Percentiles rank a stretch among this genome's conserved stretches.
Conservation (phyloP, 169 alveolate species). For the Theileria equi region DNA sequence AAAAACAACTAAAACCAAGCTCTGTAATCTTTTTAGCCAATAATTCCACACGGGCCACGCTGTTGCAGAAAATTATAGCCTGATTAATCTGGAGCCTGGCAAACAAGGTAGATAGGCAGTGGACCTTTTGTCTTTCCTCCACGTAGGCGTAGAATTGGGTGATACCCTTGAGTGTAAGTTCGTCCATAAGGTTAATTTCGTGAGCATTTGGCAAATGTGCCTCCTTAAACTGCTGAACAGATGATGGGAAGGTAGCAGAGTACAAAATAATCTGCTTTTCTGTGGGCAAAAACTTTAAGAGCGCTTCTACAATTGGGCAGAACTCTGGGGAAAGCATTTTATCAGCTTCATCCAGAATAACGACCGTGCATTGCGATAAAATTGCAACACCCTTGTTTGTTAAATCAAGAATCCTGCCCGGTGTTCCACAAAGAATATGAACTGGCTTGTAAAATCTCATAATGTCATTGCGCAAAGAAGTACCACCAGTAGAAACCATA, state of each 20-base stretch:
- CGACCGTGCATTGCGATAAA: conserved; percentile 85
- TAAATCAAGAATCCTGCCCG: conserved; percentile 96
- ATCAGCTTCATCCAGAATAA: conserved; percentile 98
- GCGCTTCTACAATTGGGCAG: conserved; percentile 93
- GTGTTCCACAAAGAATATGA: conserved; percentile 98
- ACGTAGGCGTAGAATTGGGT: conserved; percentile 97
- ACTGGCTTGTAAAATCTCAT: conserved; percentile 92
- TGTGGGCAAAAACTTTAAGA: conserved; percentile 88
- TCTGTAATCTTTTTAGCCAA: conserved; percentile 98
- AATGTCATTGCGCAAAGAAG: conserved; percentile 94
- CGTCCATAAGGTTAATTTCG: conserved; percentile 97
- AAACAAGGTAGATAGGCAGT: conserved; percentile 95
- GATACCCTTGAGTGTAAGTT: conserved; percentile 97
- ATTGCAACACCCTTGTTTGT: conserved; percentile 92
- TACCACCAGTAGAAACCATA: conserved; percentile 99
- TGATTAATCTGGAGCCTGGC: conserved; percentile 93
- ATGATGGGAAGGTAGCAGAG: conserved; percentile 99
- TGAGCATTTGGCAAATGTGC: conserved; percentile 94
- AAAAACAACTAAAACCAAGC: conserved; percentile 97
- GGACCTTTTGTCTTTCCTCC: conserved; percentile 97
- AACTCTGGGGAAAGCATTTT: conserved; percentile 96
- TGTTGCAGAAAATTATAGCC: conserved; percentile 97
- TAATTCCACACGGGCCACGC: conserved; percentile 97
- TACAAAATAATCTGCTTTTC: conserved; percentile 92
- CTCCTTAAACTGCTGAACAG: conserved; percentile 93